Percentiles rank a stretch among this genome's conserved stretches.
These are phyloP conservation scores for Rutidosis leptorrhynchoides DNA, from an alignment of 129 eudicot species.

Conservation along the genomic window DNA sequence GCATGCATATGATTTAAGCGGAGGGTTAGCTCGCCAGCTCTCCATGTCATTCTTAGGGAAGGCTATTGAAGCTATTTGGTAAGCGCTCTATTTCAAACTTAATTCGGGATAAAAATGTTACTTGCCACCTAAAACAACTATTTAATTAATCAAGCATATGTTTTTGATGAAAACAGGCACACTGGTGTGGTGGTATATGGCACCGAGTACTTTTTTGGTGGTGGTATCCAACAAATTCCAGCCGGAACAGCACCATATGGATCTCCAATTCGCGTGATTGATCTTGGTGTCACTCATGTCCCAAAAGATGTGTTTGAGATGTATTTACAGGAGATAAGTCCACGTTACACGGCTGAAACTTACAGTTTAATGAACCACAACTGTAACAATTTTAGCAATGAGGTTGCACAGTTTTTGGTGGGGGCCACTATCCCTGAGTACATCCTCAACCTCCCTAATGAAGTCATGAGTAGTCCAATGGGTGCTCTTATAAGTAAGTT, in stretches of 20 bases:
- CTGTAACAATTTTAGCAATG: constrained; percentile 89
- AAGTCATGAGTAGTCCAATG: constrained; percentile 88
- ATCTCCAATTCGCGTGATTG: constrained; percentile 66
- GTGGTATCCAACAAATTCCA: constrained; percentile 68
- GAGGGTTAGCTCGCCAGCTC: constrained; percentile 83
- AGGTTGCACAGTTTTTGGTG: constrained; percentile 86
- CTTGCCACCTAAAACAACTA: not conserved
- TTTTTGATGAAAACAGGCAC: constrained; percentile 54
- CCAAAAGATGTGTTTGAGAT: constrained; percentile 85
- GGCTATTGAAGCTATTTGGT: constrained; percentile 87
- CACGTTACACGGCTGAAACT: constrained; percentile 75
- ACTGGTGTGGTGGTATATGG: constrained; percentile 94
- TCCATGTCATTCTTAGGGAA: constrained; percentile 82
- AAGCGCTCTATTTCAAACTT: too few species aligned
- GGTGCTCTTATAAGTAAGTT: constrained; percentile 75
- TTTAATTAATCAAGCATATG: not conserved
- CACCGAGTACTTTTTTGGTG: constrained; percentile 82
- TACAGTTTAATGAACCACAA: constrained; percentile 84
- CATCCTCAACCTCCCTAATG: constrained; percentile 80
- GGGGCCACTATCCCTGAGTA: constrained; percentile 70
- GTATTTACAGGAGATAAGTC: constrained; percentile 82
- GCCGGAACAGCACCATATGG: constrained; percentile 80
- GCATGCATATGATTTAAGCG: constrained; percentile 79
- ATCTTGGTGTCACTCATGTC: constrained; percentile 82
- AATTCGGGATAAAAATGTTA: too few species aligned